Evolutionary conservation across 2,329 filamentous ascomycete species (phyloP).

Genomic region (Fusarium austroafricanum): DNA sequence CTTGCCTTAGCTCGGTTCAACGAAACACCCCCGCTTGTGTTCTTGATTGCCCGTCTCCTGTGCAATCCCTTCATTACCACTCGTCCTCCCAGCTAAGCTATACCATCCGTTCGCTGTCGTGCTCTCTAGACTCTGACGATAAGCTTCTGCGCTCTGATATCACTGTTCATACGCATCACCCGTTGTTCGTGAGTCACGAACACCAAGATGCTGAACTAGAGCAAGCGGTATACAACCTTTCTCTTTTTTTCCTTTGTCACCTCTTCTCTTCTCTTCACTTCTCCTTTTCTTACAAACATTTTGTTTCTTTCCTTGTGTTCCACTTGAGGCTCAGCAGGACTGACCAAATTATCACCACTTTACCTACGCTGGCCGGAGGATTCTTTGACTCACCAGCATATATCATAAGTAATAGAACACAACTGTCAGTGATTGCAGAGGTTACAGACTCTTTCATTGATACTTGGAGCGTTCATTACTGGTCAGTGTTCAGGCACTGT

Average conservation of each 20-base stretch:
- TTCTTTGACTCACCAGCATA: conserved; percentile 10
- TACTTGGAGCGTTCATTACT: conserved; percentile 7
- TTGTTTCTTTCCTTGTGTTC: conserved; percentile 37
- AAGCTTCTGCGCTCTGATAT: conserved; percentile 22
- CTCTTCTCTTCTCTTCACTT: conserved; percentile 22
- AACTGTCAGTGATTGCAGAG: conserved; percentile 11
- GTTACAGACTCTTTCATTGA: neutral
- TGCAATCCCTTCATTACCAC: conserved; percentile 41
- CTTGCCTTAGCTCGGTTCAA: neutral
- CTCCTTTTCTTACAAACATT: conserved; percentile 20
- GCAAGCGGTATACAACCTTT: conserved; percentile 33
- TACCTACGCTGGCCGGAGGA: conserved; percentile 38
- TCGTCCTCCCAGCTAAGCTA: conserved; percentile 38
- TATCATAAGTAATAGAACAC: conserved; percentile 10
- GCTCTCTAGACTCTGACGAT: conserved; percentile 31
- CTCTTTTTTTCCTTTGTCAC: conserved; percentile 34
- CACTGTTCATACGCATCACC: conserved; percentile 32
- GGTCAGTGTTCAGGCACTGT: conserved; percentile 23
- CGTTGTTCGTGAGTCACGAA: conserved; percentile 46
- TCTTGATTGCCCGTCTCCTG: conserved; percentile 36
- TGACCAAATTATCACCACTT: conserved; percentile 35
- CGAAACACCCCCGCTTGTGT: conserved; percentile 27
- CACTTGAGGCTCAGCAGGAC: conserved; percentile 45
- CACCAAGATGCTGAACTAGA: conserved; percentile 42
- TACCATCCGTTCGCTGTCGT: conserved; percentile 39